These are phyloP conservation scores for Pyrenochaeta sp. DNA, from an alignment of 2,329 filamentous ascomycete genomes.

Conservation along the genomic window DNA sequence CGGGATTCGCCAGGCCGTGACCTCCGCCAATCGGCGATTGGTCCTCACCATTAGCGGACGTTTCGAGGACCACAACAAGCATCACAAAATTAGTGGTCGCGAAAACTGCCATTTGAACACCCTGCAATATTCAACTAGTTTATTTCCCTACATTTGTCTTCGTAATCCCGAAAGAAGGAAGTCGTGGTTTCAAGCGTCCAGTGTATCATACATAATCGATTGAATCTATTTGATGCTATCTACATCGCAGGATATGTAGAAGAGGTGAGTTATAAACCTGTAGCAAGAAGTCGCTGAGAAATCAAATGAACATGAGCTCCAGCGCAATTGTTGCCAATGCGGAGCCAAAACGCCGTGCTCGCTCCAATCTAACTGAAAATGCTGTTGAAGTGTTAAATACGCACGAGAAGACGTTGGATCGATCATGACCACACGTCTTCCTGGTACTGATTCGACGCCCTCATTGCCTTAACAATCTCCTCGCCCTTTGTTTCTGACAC, in stretches of 20 bases:
- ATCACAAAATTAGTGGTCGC: constrained; percentile 3
- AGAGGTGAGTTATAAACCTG: constrained; percentile 4
- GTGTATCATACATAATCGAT: background rate
- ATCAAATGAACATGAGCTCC: constrained; percentile 5
- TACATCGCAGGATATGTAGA: constrained; percentile 9
- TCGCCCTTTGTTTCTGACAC: constrained; percentile 88
- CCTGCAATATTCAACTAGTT: too few species aligned
- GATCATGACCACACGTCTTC: constrained; percentile 73
- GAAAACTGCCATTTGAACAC: background rate
- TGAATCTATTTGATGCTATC: constrained; percentile 12
- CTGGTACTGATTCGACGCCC: constrained; percentile 94
- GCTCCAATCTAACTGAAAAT: constrained; percentile 42
- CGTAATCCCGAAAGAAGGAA: background rate
- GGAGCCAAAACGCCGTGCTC: constrained; percentile 28
- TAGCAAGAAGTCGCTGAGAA: constrained; percentile 10
- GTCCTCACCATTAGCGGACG: constrained; percentile 11
- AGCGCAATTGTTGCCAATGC: constrained; percentile 9
- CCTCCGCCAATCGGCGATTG: constrained; percentile 19
- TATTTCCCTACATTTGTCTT: too few species aligned
- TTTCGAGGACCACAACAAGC: constrained; percentile 16
- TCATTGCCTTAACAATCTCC: constrained; percentile 97
- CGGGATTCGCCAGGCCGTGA: constrained; percentile 8
- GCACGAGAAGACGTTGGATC: background rate
- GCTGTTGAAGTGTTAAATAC: constrained; percentile 18
- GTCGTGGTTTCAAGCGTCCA: background rate